Evolutionary conservation across 2,329 filamentous ascomycete genomes (phyloP).

Genomic region (Fusarium heterosporum): DNA sequence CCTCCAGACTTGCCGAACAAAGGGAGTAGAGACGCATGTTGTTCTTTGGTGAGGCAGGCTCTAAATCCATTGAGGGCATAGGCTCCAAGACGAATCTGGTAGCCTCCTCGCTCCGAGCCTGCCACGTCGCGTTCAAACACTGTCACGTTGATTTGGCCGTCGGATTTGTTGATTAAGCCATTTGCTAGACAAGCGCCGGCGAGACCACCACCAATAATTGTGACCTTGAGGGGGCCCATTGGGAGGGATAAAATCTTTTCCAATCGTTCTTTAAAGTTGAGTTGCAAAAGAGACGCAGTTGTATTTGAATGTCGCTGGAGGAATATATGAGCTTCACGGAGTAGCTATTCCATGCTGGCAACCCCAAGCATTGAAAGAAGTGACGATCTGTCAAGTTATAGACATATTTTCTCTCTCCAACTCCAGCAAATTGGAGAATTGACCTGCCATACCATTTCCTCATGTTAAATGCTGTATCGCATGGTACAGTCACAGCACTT

Average conservation of each 20-base stretch:
- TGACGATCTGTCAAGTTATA: rapidly evolving
- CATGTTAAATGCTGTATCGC: background rate
- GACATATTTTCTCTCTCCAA: background rate
- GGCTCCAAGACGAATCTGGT: background rate
- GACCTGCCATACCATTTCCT: too few species aligned
- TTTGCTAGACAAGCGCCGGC: background rate
- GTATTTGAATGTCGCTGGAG: too few species aligned
- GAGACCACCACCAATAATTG: background rate
- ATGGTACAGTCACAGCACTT: background rate
- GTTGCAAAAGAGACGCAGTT: background rate
- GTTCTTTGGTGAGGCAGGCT: background rate
- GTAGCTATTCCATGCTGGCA: too few species aligned
- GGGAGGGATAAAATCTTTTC: rapidly evolving
- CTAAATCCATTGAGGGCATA: background rate
- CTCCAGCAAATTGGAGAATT: too few species aligned
- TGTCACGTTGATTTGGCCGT: background rate
- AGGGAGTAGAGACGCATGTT: rapidly evolving
- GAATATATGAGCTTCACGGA: too few species aligned
- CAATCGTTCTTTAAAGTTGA: background rate
- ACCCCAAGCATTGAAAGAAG: background rate
- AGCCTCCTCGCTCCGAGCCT: background rate
- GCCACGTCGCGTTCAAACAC: background rate
- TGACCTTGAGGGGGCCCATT: background rate
- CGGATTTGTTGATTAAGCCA: background rate
- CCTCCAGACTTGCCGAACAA: background rate